phyloP scores from a whole-genome alignment of 148 eudicot species.

The Cornus suecica region DNA sequence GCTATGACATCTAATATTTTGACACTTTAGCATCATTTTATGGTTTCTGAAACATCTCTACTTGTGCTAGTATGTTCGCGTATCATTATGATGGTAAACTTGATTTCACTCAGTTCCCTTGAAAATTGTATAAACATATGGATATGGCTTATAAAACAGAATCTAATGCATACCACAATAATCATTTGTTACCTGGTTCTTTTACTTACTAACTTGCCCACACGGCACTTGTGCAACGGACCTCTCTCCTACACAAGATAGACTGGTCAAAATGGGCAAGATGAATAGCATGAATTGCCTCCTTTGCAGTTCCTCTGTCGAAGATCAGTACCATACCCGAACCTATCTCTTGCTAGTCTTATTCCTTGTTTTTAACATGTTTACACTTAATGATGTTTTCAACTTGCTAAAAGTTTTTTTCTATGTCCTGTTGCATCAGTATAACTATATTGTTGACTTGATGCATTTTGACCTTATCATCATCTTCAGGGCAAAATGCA shows the following conservation, averaged over 20 bases:
- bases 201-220: background rate
- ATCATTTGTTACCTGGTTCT: background rate
- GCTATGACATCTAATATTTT: background rate
- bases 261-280: too few relatives aligned
- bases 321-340: too few relatives aligned
- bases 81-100: background rate
- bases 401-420: slow-evolving; percentile 1
- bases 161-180: too few relatives aligned
- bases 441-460: background rate
- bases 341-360: too few relatives aligned
- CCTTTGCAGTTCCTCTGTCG: too few relatives aligned
- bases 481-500: background rate
- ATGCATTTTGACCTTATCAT: background rate
- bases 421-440: background rate
- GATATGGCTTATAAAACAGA: background rate
- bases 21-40: background rate
- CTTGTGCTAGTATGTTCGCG: background rate
- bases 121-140: background rate
- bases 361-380: background rate
- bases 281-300: too few relatives aligned
- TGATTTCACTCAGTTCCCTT: background rate
- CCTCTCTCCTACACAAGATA: too few relatives aligned
- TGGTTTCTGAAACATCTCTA: too few relatives aligned
- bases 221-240: background rate
- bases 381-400: background rate